A percentile compares a stretch with the other conserved stretches of the same genome.
Conservation (phyloP, 176 grass and related monocot species). For the Aegilops speltoides region DNA sequence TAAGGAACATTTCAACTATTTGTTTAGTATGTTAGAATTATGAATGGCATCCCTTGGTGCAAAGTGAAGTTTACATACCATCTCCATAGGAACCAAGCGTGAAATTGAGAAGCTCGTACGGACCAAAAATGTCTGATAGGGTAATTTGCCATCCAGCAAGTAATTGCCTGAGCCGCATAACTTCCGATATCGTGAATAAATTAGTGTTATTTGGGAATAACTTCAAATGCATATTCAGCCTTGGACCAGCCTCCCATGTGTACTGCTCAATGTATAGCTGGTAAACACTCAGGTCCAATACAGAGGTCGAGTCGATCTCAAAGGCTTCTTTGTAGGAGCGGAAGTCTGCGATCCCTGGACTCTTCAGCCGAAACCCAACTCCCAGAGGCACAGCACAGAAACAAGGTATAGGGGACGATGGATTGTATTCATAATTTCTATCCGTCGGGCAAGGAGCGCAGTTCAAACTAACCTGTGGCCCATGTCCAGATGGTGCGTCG, state of each 20-base stretch:
- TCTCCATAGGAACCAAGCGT: conserved; percentile 58
- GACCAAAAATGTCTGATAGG: conserved; percentile 74
- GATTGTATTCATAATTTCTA: conserved; percentile 67
- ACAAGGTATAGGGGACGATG: conserved; percentile 61
- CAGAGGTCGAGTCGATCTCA: conserved; percentile 44
- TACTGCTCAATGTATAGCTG: conserved; percentile 69
- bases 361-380: conserved; percentile 88
- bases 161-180: conserved; percentile 37
- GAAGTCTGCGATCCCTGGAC: conserved; percentile 82
- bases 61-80: conserved; percentile 50
- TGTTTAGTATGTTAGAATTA: neutral
- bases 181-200: conserved; percentile 63
- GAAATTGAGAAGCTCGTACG: conserved; percentile 95
- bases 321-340: conserved; percentile 62
- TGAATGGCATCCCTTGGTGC: neutral
- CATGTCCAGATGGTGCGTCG: conserved; percentile 18
- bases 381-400: conserved; percentile 61
- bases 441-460: conserved; percentile 50
- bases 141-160: conserved; percentile 87
- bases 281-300: conserved; percentile 45
- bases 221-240: conserved; percentile 80
- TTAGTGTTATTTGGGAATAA: conserved; percentile 66
- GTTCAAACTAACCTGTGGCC: conserved; percentile 22
- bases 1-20: no score
- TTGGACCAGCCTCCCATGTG: conserved; percentile 70